Percentiles rank a stretch among this genome's conserved stretches.
Evolutionary conservation across 139 green algal genomes (phyloP).

Genomic region (Microglena sp.): DNA sequence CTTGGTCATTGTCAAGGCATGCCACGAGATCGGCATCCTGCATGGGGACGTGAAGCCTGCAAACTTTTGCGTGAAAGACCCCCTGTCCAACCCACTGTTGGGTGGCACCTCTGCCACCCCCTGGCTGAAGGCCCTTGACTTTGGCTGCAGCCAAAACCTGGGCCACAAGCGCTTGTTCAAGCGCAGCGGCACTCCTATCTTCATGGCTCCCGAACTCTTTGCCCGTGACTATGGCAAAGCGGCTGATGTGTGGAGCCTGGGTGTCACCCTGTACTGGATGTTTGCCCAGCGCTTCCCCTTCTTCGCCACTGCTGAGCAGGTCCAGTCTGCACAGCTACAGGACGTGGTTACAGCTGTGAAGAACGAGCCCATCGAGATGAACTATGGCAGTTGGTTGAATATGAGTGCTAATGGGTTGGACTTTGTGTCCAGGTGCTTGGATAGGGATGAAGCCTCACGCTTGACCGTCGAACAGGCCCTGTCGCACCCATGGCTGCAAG

Average conservation of each 20-base stretch:
- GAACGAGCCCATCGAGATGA: slow-evolving; percentile 2
- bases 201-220: slow-evolving; percentile 80
- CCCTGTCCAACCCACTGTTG: slow-evolving; percentile 3
- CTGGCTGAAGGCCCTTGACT: slow-evolving; percentile 35
- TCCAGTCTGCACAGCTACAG: slow-evolving; percentile 6
- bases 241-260: slow-evolving; percentile 71
- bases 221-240: slow-evolving; percentile 49
- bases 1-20: slow-evolving; percentile 26
- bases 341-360: slow-evolving; percentile 18
- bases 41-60: slow-evolving; percentile 23
- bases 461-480: slow-evolving; percentile 30
- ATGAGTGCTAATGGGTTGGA: slow-evolving; percentile 27
- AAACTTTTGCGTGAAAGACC: slow-evolving; percentile 32
- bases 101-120: background rate
- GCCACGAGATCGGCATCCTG: slow-evolving; percentile 27
- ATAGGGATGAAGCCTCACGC: slow-evolving; percentile 17
- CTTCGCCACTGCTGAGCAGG: slow-evolving; percentile 17
- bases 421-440: slow-evolving; percentile 21
- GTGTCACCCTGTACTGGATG: slow-evolving; percentile 64
- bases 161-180: slow-evolving; percentile 10
- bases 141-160: slow-evolving; percentile 35
- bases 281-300: slow-evolving; percentile 35
- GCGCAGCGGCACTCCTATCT: slow-evolving; percentile 64
- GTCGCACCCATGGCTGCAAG: slow-evolving; percentile 29
- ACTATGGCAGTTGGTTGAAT: slow-evolving; percentile 31